Conservation (phyloP, 2,329 filamentous ascomycete species). For the Fusarium sp. region DNA sequence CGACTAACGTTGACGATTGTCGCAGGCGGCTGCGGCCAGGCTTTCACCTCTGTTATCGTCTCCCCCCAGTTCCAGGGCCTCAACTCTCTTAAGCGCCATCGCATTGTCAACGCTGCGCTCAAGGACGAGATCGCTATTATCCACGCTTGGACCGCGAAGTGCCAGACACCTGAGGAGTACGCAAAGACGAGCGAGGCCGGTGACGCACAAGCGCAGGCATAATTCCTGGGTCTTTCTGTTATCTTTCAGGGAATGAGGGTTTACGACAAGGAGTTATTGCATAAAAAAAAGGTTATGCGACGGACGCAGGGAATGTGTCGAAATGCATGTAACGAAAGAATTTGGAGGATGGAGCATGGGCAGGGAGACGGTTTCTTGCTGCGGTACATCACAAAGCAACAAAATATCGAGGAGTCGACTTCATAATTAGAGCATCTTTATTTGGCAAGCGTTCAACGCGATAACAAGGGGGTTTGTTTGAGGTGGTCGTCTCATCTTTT, state of each 20-base stretch:
- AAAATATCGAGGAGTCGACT: slow-evolving; percentile 18
- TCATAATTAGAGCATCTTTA: slow-evolving; percentile 42
- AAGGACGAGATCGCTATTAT: slow-evolving; percentile 91
- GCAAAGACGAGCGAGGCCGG: slow-evolving; percentile 58
- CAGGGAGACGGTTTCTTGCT: slow-evolving; percentile 18
- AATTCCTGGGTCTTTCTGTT: not conserved
- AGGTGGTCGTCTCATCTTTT: slow-evolving; percentile 38
- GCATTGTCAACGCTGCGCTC: slow-evolving; percentile 84
- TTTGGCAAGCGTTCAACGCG: slow-evolving; percentile 41
- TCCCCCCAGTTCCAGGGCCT: slow-evolving; percentile 78
- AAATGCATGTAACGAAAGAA: not conserved
- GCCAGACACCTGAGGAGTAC: slow-evolving; percentile 92
- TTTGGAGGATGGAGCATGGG: slow-evolving; percentile 27
- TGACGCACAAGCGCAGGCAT: slow-evolving; percentile 30
- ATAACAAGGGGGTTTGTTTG: slow-evolving; percentile 33
- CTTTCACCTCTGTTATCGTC: slow-evolving; percentile 70
- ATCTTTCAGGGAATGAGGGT: not conserved
- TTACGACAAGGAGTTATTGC: slow-evolving; percentile 13
- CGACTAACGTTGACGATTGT: slow-evolving; percentile 20
- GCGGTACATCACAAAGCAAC: slow-evolving; percentile 34
- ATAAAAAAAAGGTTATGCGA: slow-evolving; percentile 14
- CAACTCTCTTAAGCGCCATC: slow-evolving; percentile 84
- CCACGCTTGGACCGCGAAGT: slow-evolving; percentile 95
- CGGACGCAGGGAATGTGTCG: slow-evolving; percentile 1
- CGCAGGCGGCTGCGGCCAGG: slow-evolving; percentile 71